Evolutionary conservation across 208 protist species (phyloP).

Genomic region (Trypanosoma congolense): DNA sequence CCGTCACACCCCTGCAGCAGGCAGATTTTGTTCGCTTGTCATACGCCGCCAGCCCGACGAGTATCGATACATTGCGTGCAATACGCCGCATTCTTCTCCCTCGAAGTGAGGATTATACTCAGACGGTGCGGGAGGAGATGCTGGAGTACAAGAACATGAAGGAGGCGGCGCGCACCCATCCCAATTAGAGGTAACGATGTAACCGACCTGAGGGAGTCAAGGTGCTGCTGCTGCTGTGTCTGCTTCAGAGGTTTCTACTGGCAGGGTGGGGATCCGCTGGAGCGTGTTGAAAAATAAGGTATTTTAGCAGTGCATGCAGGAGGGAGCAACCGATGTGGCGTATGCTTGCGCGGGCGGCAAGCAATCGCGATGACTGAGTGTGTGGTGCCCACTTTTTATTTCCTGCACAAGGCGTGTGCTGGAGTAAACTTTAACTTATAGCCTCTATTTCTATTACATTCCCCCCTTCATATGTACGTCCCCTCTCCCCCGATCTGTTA

Average conservation of each 20-base stretch:
- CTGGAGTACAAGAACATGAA: constrained; percentile 60
- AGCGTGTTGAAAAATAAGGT: no score
- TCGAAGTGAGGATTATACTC: constrained; percentile 76
- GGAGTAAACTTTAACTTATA: neutral
- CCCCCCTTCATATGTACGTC: neutral
- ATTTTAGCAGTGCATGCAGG: no score
- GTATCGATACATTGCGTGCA: constrained; percentile 48
- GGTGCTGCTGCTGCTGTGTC: no score
- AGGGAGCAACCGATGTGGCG: no score
- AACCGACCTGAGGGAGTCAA: no score
- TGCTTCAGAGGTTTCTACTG: no score
- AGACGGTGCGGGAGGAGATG: constrained; percentile 85
- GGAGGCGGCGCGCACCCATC: constrained; percentile 15
- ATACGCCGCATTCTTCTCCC: constrained; percentile 76
- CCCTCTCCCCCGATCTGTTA: neutral
- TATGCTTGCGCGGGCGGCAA: no score
- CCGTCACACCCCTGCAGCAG: constrained; percentile 22
- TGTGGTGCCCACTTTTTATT: no score
- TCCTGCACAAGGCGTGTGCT: neutral
- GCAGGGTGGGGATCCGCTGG: no score
- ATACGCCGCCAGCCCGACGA: constrained; percentile 76
- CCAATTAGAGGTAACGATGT: neutral
- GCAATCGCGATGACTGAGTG: no score
- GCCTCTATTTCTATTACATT: neutral
- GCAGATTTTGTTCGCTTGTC: constrained; percentile 59